Evolutionary conservation across 164 flowering plant genomes (phyloP).

Genomic region (Sextonia rubra): DNA sequence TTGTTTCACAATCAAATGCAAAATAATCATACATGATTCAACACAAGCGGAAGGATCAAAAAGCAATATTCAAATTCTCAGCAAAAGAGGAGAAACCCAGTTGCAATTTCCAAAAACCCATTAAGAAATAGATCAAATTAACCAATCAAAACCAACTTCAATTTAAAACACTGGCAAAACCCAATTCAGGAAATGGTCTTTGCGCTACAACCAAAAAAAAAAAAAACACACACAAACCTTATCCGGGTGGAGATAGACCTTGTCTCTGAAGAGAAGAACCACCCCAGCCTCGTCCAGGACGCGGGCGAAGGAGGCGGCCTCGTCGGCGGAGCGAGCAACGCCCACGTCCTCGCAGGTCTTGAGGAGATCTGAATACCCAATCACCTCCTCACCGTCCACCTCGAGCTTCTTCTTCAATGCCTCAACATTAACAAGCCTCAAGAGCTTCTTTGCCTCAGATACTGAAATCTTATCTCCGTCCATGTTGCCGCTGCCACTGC

Average conservation of each 20-base stretch:
- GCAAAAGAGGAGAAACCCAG: not conserved
- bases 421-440: slow-evolving; percentile 87
- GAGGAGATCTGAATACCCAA: slow-evolving; percentile 54
- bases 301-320: slow-evolving; percentile 63
- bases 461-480: slow-evolving; percentile 32
- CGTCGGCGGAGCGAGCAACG: slow-evolving; percentile 60
- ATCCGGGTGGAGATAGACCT: slow-evolving; percentile 88
- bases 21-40: not conserved
- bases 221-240: slow-evolving; percentile 36
- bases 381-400: slow-evolving; percentile 59
- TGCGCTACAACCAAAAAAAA: not conserved
- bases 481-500: not conserved
- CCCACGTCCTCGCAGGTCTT: slow-evolving; percentile 63
- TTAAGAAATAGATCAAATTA: not conserved
- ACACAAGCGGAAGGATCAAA: not conserved
- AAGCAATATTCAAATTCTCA: not conserved
- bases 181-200: not conserved
- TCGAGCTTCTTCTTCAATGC: slow-evolving; percentile 57
- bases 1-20: not conserved
- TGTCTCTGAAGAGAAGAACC: slow-evolving; percentile 75
- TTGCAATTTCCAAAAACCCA: not conserved
- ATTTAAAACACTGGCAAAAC: not conserved
- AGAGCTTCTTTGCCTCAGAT: slow-evolving; percentile 66
- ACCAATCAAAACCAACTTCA: no score
- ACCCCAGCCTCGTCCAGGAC: slow-evolving; percentile 95